A percentile compares a stretch with the other conserved stretches of the same genome.
Evolutionary conservation across 768 basidiomycete species (phyloP).

Genomic region (Lactarius quietus): DNA sequence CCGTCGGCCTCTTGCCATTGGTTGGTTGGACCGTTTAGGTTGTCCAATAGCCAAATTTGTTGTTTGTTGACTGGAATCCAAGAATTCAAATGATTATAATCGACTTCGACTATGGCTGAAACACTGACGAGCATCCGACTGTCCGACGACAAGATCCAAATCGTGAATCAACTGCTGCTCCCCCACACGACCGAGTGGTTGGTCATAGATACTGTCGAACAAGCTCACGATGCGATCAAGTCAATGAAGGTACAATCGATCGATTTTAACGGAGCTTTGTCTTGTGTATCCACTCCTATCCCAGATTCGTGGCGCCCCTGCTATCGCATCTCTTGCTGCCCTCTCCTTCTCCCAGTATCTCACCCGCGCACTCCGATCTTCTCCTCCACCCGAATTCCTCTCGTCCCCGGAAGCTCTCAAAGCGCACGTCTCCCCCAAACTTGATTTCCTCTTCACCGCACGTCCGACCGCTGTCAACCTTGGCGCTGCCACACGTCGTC

Average conservation of each 20-base stretch:
- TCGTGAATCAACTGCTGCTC: constrained; percentile 85
- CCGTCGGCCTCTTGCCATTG: constrained; percentile 24
- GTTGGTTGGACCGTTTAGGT: not conserved
- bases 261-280: not conserved
- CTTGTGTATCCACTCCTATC: not conserved
- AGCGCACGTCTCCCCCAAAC: constrained; percentile 51
- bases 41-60: constrained; percentile 15
- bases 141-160: constrained; percentile 60
- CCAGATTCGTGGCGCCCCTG: constrained; percentile 88
- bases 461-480: constrained; percentile 98
- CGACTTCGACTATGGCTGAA: constrained; percentile 24
- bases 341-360: constrained; percentile 70
- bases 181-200: constrained; percentile 70
- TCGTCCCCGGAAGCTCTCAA: constrained; percentile 49
- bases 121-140: constrained; percentile 40
- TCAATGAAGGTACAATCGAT: constrained; percentile 75
- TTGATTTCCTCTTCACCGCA: constrained; percentile 76
- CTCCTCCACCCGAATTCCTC: constrained; percentile 52
- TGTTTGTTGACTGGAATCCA: not conserved
- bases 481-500: constrained; percentile 74
- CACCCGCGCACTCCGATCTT: constrained; percentile 45
- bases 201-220: constrained; percentile 64
- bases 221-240: constrained; percentile 93
- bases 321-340: constrained; percentile 89
- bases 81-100: not conserved